Conservation (phyloP, 148 eudicot species). For the Pouteria glomerata region DNA sequence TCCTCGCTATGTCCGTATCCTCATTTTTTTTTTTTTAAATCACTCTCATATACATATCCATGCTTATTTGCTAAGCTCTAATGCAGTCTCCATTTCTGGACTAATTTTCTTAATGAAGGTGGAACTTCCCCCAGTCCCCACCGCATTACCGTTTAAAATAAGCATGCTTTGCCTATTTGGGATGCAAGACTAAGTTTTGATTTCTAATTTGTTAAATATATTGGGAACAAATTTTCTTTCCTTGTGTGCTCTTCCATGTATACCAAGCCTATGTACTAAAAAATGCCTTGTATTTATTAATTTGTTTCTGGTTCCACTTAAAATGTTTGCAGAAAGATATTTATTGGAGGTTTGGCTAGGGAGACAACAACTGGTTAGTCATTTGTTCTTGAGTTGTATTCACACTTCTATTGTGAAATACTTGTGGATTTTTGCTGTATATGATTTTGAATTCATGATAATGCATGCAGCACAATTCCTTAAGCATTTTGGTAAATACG, state of each 20-base stretch:
- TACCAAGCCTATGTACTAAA: neutral
- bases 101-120: too few relatives aligned
- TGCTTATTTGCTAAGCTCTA: too few relatives aligned
- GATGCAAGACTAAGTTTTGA: neutral
- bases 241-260: neutral
- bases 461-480: slow-evolving; percentile 52
- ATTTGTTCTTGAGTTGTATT: slow-evolving; percentile 14
- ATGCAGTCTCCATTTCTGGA: too few relatives aligned
- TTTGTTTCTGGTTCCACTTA: slow-evolving; percentile 25
- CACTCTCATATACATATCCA: too few relatives aligned
- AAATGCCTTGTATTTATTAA: neutral
- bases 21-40: too few relatives aligned
- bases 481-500: slow-evolving; percentile 56
- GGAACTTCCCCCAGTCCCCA: too few relatives aligned
- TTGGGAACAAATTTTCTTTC: neutral
- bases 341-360: slow-evolving; percentile 59
- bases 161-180: neutral
- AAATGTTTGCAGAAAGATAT: slow-evolving; percentile 53
- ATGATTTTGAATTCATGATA: neutral
- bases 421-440: neutral
- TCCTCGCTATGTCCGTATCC: too few relatives aligned
- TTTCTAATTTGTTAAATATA: neutral
- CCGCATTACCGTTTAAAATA: neutral
- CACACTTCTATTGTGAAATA: neutral
- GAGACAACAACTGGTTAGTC: slow-evolving; percentile 71